Conservation (phyloP, 2,329 filamentous ascomycete genomes). For the Aspergillus intermedius region DNA sequence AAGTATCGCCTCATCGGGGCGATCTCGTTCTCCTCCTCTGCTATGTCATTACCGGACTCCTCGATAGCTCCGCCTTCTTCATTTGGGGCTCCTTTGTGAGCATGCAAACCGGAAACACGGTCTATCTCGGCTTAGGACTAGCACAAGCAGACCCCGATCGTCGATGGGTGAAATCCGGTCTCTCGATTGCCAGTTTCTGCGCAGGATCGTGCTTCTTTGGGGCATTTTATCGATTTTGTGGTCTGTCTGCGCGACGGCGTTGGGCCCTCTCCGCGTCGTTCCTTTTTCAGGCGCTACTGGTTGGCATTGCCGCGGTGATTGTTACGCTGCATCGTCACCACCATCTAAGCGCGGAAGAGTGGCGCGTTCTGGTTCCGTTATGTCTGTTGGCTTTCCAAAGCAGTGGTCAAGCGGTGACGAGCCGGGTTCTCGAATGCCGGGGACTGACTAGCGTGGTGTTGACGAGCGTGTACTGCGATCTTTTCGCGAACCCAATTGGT, state of each 20-base stretch:
- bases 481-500: conserved; percentile 58
- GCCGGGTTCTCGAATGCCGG: conserved; percentile 61
- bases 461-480: conserved; percentile 74
- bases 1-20: conserved; percentile 57
- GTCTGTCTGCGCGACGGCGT: conserved; percentile 26
- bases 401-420: conserved; percentile 70
- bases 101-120: conserved; percentile 82
- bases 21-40: conserved; percentile 65
- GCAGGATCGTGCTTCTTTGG: conserved; percentile 66
- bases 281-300: conserved; percentile 45
- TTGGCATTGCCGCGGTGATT: conserved; percentile 49
- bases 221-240: conserved; percentile 55
- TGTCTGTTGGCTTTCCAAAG: conserved; percentile 68
- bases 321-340: conserved; percentile 45
- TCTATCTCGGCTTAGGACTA: conserved; percentile 72
- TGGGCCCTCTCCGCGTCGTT: conserved; percentile 49
- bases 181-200: conserved; percentile 65
- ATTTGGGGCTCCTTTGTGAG: conserved; percentile 76
- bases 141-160: conserved; percentile 44
- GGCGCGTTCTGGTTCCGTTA: conserved; percentile 60
- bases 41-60: conserved; percentile 69
- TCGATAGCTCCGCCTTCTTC: conserved; percentile 69
- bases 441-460: conserved; percentile 71
- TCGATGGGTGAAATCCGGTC: conserved; percentile 65
- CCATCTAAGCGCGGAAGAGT: conserved; percentile 30